A percentile compares a stretch with the other conserved stretches of the same genome.
Evolutionary conservation across 148 eudicot genomes (phyloP).

Genomic region (Vaccinium darrowii): DNA sequence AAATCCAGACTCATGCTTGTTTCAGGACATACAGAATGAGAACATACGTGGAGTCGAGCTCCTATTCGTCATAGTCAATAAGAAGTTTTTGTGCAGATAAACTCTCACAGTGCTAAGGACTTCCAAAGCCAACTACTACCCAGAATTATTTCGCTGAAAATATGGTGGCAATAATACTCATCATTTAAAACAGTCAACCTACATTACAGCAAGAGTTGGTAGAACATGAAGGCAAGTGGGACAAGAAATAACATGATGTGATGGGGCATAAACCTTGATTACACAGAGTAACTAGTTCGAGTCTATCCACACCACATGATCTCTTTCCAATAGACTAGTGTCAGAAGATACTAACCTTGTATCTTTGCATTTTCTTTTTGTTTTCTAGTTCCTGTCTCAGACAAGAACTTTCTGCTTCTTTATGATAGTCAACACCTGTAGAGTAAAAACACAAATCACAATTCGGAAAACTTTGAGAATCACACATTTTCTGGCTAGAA

Average conservation of each 20-base stretch:
- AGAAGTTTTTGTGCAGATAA: neutral
- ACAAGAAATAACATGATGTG: neutral
- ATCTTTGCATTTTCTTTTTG: constrained; percentile 51
- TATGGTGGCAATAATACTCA: neutral
- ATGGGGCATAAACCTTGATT: neutral
- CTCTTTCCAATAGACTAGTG: neutral
- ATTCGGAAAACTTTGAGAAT: neutral
- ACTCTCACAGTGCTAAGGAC: neutral
- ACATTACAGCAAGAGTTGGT: neutral
- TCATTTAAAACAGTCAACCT: neutral
- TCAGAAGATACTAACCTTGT: constrained; percentile 50
- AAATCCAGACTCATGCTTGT: neutral
- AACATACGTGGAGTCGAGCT: neutral
- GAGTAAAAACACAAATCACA: constrained; percentile 9
- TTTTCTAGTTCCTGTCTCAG: constrained; percentile 61
- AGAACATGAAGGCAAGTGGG: neutral
- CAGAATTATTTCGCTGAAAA: neutral
- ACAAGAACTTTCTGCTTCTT: constrained; percentile 57
- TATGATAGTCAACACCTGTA: constrained; percentile 50
- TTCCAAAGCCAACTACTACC: neutral
- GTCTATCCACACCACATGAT: neutral
- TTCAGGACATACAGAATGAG: constrained; percentile 13
- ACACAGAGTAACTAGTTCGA: neutral
- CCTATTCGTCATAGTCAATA: neutral
- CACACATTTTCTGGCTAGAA: neutral